Evolutionary conservation across 2,329 filamentous ascomycete genomes (phyloP).

Genomic region (Calonectria hongkongensis): DNA sequence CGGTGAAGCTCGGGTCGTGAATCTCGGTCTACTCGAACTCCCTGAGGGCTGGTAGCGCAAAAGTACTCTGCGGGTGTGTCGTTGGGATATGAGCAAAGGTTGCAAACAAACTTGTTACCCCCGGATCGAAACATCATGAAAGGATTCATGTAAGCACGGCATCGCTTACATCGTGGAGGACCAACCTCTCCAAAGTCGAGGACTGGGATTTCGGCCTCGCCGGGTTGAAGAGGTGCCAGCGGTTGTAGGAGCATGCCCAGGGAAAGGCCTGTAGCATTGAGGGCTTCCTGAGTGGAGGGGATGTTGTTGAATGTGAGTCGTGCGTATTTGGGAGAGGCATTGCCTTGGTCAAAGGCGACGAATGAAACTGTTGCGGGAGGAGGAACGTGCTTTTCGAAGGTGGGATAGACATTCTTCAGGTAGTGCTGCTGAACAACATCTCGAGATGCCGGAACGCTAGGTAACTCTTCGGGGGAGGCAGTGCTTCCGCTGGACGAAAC

Average conservation of each 20-base stretch:
- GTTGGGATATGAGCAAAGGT: conserved; percentile 98
- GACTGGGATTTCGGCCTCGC: conserved; percentile 91
- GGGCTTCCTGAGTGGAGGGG: conserved; percentile 85
- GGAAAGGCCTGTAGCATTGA: conserved; percentile 87
- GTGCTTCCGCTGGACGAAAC: conserved; percentile 65
- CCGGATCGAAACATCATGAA: conserved; percentile 98
- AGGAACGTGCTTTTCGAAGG: conserved; percentile 94
- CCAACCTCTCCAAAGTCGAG: conserved; percentile 95
- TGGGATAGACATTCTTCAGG: conserved; percentile 91
- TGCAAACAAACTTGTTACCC: conserved; percentile 97
- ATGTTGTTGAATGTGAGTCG: conserved; percentile 96
- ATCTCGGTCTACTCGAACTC: conserved; percentile 89
- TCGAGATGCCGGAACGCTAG: conserved; percentile 90
- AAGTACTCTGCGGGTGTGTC: conserved; percentile 96
- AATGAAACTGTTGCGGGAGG: conserved; percentile 92
- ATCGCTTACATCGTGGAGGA: conserved; percentile 93
- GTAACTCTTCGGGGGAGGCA: conserved; percentile 94
- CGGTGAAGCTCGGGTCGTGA: conserved; percentile 92
- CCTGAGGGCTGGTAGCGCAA: conserved; percentile 90
- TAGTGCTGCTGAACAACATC: conserved; percentile 90
- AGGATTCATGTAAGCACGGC: conserved; percentile 97
- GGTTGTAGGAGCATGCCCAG: conserved; percentile 93
- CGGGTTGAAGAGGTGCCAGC: conserved; percentile 86
- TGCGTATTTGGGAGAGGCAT: conserved; percentile 95
- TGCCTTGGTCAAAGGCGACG: conserved; percentile 96